Evolutionary conservation across 208 protist species (phyloP), one percentile per base, ranked within the genome.

Genomic region (Trypanosoma congolense): DNA sequence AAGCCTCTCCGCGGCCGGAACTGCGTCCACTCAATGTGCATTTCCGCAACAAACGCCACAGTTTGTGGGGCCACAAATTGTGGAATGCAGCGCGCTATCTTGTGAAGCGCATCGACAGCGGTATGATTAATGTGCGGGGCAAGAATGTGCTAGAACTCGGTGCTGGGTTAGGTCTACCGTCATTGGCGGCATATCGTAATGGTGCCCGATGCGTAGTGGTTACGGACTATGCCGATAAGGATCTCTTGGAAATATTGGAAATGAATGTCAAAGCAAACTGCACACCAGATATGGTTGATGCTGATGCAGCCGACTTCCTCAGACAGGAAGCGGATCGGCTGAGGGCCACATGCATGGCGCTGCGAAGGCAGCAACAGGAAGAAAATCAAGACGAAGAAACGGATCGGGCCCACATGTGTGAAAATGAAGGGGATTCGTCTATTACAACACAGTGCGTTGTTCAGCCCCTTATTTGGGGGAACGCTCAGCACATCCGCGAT

Each of bases 1-100:
- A 77, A 40, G 59, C 64, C n/a, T 43, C 73, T 29, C 55, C 26
- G 6, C 31, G 35, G 8, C 26, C 67, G 0, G 24, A 36, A 1
- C 69, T 75, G 1, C 42, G 50, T 0, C 75, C 74, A 22, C 62
- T 87, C n/a, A 47, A 48, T 9, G 77, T 91, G 14, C 65, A 77
- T 44, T 87, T 75, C 56, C 80, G 86, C 10, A 78, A 87, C 43
- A 91, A 91, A 57, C 83, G 79, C 2, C 87, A 94, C 68, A 91
- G 83, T 55, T 62, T 94, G 25, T 94, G 87, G 83, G 87, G 87
- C 9, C 87, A 94, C 56, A 74, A 70, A 29, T 58, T 94, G 28
- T 94, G 87, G 83, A 94, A 94, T 46, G 87, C 87, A 0, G 87
- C 87, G 12, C 89, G 89, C 75, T 94, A 94, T 58, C 46, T 94